Conservation (phyloP, 1,284 basidiomycete genomes). For the Cryptococcus hybrid region DNA sequence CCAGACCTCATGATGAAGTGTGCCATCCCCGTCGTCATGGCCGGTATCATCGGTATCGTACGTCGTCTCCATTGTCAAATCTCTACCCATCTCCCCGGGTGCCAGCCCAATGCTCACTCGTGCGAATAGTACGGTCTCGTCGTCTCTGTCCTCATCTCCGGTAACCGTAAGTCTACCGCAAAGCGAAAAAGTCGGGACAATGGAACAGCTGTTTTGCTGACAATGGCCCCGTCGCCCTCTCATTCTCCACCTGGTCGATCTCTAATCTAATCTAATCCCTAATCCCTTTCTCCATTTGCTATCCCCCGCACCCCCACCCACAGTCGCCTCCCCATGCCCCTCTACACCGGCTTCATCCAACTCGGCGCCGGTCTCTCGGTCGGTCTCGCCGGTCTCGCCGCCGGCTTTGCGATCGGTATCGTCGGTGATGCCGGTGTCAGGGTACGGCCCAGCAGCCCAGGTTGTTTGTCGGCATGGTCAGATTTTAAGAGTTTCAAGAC, state of each 20-base stretch:
- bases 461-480: conserved; percentile 71
- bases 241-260: neutral
- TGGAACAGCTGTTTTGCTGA: too few species aligned
- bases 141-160: conserved; percentile 83
- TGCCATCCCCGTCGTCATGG: conserved; percentile 98
- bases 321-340: conserved; percentile 57
- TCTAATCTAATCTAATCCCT: neutral
- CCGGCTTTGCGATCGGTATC: conserved; percentile 89
- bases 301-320: neutral
- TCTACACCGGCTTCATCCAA: conserved; percentile 83
- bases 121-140: conserved; percentile 74
- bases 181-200: too few species aligned
- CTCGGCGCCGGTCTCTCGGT: conserved; percentile 85
- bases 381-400: conserved; percentile 83
- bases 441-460: conserved; percentile 88
- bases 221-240: neutral
- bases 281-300: neutral
- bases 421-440: conserved; percentile 94
- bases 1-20: conserved; percentile 95
- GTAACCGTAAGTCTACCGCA: conserved; percentile 60
- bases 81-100: too few species aligned
- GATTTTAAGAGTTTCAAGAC: conserved; percentile 2
- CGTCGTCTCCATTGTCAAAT: conserved; percentile 13
- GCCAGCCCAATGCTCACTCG: neutral
- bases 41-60: conserved; percentile 94